Evolutionary conservation across 805 yeast species (phyloP).

Genomic region (Saccharomycopsis oosterbeekiorum): DNA sequence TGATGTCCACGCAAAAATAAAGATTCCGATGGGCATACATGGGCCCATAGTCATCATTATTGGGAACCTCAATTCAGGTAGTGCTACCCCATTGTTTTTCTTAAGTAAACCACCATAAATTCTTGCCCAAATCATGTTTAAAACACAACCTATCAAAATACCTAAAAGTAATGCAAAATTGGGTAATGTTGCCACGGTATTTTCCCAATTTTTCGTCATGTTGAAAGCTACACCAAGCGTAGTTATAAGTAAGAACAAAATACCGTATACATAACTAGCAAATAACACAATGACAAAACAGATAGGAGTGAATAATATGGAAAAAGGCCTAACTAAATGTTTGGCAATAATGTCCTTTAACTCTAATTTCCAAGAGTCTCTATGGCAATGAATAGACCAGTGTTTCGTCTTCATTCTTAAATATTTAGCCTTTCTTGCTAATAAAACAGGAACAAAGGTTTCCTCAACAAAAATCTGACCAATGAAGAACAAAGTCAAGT

Average conservation of each 20-base stretch:
- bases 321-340: constrained; percentile 45
- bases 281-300: constrained; percentile 34
- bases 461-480: constrained; percentile 41
- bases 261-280: constrained; percentile 41
- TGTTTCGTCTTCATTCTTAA: constrained; percentile 49
- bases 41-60: constrained; percentile 40
- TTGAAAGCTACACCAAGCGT: constrained; percentile 33
- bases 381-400: constrained; percentile 44
- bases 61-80: constrained; percentile 55
- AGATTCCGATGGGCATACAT: constrained; percentile 46
- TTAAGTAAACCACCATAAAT: constrained; percentile 30
- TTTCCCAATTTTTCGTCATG: constrained; percentile 25
- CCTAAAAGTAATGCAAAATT: constrained; percentile 32
- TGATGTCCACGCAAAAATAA: constrained; percentile 71
- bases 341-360: constrained; percentile 29
- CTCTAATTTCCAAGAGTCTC: constrained; percentile 42
- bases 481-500: constrained; percentile 26
- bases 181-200: constrained; percentile 27
- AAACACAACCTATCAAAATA: constrained; percentile 26
- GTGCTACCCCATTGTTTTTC: constrained; percentile 41
- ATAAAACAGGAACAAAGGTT: constrained; percentile 48
- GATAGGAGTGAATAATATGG: constrained; percentile 37
- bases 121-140: constrained; percentile 30
- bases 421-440: constrained; percentile 36
- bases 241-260: constrained; percentile 36